Base-by-base conservation (phyloP, 306 rosid species). In the Datisca glomerata region DNA sequence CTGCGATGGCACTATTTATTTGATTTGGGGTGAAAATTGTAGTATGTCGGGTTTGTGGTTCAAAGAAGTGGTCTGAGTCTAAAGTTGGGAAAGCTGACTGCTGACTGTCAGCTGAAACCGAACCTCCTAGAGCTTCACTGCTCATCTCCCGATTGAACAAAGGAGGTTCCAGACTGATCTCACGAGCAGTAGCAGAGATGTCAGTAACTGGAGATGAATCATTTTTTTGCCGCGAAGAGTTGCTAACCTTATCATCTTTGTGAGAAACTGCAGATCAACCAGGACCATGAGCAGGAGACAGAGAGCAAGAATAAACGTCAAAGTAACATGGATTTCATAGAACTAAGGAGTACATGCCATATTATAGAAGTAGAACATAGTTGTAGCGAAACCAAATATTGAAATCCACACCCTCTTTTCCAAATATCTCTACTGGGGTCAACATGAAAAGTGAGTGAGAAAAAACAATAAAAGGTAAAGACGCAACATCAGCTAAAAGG, bases 1-100 rank as follows among this genome's bases (percentile, higher is more conserved):
- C 70, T 52, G 66, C 50, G 47, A 89, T 61, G 36, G 91, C 91
- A 28, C 44, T 46, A 25, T 56, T 69, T 35, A 89, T 11, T 39
- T 73, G 66, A 14, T 49, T 68, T 1, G 78, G 53, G 49, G 51
- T 65, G 36, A 74, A 63, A 59, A 49, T 41, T 14, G 51, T 46
- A n/a, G 14, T n/a, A 4, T 14, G 51, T 12, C 1, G 47, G 0
- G 17, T 3, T 11, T 12, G 57, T 5, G 53, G 18, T 38, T 25
- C 44, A 8, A 3, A 34, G 13, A 2, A 51, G 34, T 37, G 72
- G 22, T 55, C 54, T 40, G 64, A 19, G 43, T 51, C 36, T 48
- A 52, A 45, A 21, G 39, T 21, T 16, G 78, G 57, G 28, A 31
- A 39, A 24, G 61, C 51, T n/a, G 73, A 42, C 43, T 35, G 53